A percentile compares a stretch with the other conserved stretches of the same genome.
These are phyloP conservation scores for Yamadazyma trypodendri DNA, from an alignment of 1,139 yeast genomes.

Conservation along the genomic window DNA sequence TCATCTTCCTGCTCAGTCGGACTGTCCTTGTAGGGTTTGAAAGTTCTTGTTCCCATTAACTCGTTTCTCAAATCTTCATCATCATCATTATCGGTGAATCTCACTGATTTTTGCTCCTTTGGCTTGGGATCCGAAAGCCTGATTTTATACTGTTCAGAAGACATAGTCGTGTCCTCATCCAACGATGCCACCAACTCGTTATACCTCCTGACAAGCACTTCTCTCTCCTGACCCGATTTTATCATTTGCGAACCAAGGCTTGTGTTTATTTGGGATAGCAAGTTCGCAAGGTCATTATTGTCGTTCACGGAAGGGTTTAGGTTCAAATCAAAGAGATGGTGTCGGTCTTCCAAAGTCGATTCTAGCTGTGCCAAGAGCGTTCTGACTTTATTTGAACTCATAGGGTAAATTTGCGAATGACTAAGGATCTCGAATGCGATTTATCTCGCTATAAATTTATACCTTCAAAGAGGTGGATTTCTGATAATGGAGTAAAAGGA, in stretches of 20 bases:
- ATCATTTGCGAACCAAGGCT: conserved; percentile 18
- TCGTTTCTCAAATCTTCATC: conserved; percentile 16
- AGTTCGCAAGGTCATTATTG: conserved; percentile 49
- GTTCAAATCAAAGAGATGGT: conserved; percentile 38
- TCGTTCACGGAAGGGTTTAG: conserved; percentile 54
- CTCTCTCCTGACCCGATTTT: background rate
- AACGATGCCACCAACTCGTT: conserved; percentile 21
- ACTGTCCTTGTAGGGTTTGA: conserved; percentile 46
- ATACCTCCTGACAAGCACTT: conserved; percentile 20
- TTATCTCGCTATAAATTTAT: too few species aligned
- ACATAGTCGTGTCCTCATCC: conserved; percentile 28
- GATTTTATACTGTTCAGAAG: conserved; percentile 33
- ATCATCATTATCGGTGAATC: conserved; percentile 44
- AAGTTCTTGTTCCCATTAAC: conserved; percentile 19
- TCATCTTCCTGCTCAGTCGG: conserved; percentile 18
- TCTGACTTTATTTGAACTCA: conserved; percentile 11
- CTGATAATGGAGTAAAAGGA: too few species aligned
- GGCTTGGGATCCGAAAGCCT: conserved; percentile 5
- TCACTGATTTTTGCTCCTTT: conserved; percentile 41
- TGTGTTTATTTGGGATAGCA: conserved; percentile 36
- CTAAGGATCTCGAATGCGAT: background rate
- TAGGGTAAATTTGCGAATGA: conserved; percentile 1
- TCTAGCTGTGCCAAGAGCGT: conserved; percentile 35
- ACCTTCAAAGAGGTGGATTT: too few species aligned
- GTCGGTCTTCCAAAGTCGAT: conserved; percentile 50